Conservation (phyloP, 495 filamentous ascomycete genomes). For the Rostrohypoxylon terebratum region DNA sequence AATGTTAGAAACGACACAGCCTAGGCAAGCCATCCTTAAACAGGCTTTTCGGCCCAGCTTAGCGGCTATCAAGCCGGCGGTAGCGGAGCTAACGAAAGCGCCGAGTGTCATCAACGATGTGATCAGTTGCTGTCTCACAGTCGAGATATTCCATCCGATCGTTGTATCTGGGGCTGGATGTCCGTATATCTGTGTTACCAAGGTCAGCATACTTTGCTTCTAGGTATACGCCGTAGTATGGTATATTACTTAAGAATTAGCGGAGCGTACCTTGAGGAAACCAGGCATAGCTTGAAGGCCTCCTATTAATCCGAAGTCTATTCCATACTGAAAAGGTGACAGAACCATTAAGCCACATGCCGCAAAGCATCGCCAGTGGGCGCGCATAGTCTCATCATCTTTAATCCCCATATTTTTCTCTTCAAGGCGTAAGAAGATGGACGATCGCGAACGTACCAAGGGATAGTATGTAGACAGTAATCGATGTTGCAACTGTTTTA, state of each 20-base stretch:
- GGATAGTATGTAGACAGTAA: background rate
- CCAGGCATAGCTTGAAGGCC: conserved; percentile 67
- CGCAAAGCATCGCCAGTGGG: conserved; percentile 48
- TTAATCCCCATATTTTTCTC: conserved; percentile 24
- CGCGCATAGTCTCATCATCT: conserved; percentile 39
- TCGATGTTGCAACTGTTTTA: background rate
- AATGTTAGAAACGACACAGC: conserved; percentile 57
- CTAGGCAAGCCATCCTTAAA: conserved; percentile 54
- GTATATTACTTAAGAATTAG: too few relatives aligned
- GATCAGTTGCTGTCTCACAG: conserved; percentile 58
- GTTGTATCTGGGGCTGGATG: conserved; percentile 48
- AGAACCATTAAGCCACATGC: conserved; percentile 57
- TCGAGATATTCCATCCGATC: conserved; percentile 60
- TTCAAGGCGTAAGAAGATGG: background rate
- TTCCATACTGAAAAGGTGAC: conserved; percentile 65
- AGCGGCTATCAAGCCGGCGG: conserved; percentile 56
- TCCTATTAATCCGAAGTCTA: conserved; percentile 65
- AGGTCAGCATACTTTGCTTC: conserved; percentile 3
- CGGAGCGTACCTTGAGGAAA: conserved; percentile 51
- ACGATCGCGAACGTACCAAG: background rate
- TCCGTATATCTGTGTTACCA: conserved; percentile 39
- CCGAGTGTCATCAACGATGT: conserved; percentile 63
- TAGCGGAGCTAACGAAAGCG: conserved; percentile 60
- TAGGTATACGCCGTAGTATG: background rate
- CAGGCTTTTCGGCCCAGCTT: conserved; percentile 55